Percentiles rank a stretch among this genome's conserved stretches.
phyloP scores from a whole-genome alignment of 2,329 filamentous ascomycete genomes.

The Claviceps maximensis region DNA sequence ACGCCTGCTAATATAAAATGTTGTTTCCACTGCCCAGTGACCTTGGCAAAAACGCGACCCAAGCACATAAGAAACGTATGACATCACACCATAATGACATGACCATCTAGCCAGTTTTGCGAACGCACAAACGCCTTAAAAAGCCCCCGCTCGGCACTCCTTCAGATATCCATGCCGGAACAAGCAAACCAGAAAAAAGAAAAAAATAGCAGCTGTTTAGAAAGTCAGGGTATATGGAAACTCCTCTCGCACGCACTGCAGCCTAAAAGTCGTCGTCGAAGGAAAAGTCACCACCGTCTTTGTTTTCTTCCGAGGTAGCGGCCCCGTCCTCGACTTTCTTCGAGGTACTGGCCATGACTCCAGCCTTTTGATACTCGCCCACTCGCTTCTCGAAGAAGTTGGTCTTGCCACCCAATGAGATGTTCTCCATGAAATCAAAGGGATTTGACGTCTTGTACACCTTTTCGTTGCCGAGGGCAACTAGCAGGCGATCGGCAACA shows the following conservation, averaged over 20 bases:
- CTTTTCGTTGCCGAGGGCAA: slow-evolving; percentile 90
- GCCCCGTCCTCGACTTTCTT: slow-evolving; percentile 55
- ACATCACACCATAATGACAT: not conserved
- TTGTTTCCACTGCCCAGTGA: slow-evolving; percentile 1
- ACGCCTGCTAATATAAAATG: slow-evolving; percentile 9
- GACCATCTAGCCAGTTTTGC: not conserved
- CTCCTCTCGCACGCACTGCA: slow-evolving; percentile 6
- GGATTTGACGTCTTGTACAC: slow-evolving; percentile 87
- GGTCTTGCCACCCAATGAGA: slow-evolving; percentile 96
- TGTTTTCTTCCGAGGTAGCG: slow-evolving; percentile 28
- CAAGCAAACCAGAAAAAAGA: slow-evolving; percentile 8
- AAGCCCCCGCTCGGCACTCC: slow-evolving; percentile 7
- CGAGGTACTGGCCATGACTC: slow-evolving; percentile 79
- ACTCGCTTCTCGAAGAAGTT: slow-evolving; percentile 99
- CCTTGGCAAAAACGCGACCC: slow-evolving; percentile 1
- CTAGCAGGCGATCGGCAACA: slow-evolving; percentile 85
- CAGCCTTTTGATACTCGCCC: slow-evolving; percentile 98
- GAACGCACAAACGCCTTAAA: not conserved
- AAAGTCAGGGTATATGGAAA: slow-evolving; percentile 8
- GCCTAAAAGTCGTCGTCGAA: slow-evolving; percentile 96
- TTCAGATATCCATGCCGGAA: slow-evolving; percentile 11
- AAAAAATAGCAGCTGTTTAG: slow-evolving; percentile 8
- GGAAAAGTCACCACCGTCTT: slow-evolving; percentile 64
- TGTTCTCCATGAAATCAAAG: slow-evolving; percentile 99
- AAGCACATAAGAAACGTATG: slow-evolving; percentile 4